These are phyloP conservation scores for Nakataea oryzae DNA, from an alignment of 2,329 filamentous ascomycete species.

Conservation along the genomic window DNA sequence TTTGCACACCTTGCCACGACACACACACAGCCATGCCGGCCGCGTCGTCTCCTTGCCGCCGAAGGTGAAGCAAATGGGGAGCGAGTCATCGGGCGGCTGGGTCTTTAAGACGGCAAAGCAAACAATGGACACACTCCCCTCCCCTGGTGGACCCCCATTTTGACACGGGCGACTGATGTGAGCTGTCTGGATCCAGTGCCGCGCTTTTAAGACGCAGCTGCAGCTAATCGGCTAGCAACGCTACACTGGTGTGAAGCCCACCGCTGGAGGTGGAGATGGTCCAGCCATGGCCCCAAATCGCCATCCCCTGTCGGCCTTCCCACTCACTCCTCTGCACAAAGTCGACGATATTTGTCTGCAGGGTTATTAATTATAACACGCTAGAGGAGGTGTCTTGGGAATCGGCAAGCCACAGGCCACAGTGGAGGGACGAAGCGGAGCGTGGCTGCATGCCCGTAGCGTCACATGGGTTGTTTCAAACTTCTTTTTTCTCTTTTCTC, in stretches of 20 bases:
- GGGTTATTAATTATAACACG: no score
- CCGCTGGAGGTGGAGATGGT: not conserved
- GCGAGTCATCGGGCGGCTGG: not conserved
- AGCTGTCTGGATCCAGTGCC: not conserved
- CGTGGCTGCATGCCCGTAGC: not conserved
- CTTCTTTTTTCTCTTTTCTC: not conserved
- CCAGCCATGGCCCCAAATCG: not conserved
- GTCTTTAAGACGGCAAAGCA: not conserved
- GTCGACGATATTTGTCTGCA: not conserved
- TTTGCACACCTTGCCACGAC: not conserved
- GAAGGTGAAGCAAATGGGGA: not conserved
- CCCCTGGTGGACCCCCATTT: not conserved
- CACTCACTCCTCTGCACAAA: not conserved
- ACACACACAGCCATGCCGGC: not conserved
- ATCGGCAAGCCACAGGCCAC: not conserved
- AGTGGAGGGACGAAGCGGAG: not conserved
- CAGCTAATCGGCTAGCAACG: not conserved
- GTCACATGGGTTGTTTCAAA: not conserved
- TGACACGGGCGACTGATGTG: not conserved
- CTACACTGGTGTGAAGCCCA: not conserved
- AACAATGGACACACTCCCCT: not conserved
- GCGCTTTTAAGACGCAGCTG: not conserved
- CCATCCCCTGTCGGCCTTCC: no score
- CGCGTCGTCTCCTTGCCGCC: not conserved
- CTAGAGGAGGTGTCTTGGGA: not conserved